Conservation (phyloP, 805 yeast genomes). For the Tetrapisispora iriomotensis region DNA sequence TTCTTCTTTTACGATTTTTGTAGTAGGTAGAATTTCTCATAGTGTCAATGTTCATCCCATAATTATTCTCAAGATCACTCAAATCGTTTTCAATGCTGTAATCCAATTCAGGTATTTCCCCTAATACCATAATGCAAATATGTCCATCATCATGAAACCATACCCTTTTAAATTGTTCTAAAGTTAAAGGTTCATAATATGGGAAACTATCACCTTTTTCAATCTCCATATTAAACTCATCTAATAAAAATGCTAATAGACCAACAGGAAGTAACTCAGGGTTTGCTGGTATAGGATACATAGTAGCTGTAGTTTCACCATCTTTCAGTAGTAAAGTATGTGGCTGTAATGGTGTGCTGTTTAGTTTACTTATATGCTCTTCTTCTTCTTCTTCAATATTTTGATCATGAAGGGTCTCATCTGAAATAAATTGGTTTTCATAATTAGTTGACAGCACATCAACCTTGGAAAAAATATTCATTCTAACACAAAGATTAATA, state of each 20-base stretch:
- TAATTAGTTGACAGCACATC: neutral
- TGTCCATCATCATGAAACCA: slow-evolving; percentile 64
- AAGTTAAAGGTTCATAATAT: slow-evolving; percentile 65
- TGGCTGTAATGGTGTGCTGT: slow-evolving; percentile 34
- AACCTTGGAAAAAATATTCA: slow-evolving; percentile 3
- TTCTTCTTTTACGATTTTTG: slow-evolving; percentile 19
- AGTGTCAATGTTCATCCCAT: slow-evolving; percentile 15
- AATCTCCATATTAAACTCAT: slow-evolving; percentile 88
- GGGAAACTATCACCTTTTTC: slow-evolving; percentile 84
- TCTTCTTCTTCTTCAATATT: neutral
- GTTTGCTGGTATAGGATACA: slow-evolving; percentile 67
- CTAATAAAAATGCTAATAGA: slow-evolving; percentile 68
- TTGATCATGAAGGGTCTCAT: neutral
- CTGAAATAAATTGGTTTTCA: neutral
- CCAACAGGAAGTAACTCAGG: slow-evolving; percentile 62
- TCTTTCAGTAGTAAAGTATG: slow-evolving; percentile 75
- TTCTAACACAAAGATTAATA: slow-evolving; percentile 1
- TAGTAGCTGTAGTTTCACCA: slow-evolving; percentile 86
- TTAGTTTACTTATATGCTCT: neutral
- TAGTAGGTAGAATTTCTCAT: slow-evolving; percentile 21
- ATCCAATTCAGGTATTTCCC: slow-evolving; percentile 51
- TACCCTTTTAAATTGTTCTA: slow-evolving; percentile 67
- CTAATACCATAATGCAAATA: slow-evolving; percentile 51
- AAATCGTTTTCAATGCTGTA: slow-evolving; percentile 19
- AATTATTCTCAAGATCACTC: slow-evolving; percentile 12